Conservation (phyloP, 78 protist species). For the Planoprotostelium fungivorum region DNA sequence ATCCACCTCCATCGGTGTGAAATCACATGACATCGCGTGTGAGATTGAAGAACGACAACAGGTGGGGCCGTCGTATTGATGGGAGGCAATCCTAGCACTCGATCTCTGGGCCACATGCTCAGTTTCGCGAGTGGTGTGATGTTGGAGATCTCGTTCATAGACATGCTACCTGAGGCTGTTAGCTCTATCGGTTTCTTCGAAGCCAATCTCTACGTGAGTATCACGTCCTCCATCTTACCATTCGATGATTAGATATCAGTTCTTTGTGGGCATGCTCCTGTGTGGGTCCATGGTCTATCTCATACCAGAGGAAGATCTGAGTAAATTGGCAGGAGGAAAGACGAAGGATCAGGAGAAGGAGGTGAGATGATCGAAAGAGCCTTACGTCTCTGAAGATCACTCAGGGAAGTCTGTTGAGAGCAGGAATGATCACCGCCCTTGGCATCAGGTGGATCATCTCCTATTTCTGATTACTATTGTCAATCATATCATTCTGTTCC, state of each 20-base stretch:
- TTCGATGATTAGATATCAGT: slow-evolving; percentile 22
- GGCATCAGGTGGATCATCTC: slow-evolving; percentile 28
- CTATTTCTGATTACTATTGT: background rate
- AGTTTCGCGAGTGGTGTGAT: slow-evolving; percentile 71
- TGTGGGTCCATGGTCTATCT: slow-evolving; percentile 32
- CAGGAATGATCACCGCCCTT: slow-evolving; percentile 55
- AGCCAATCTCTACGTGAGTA: slow-evolving; percentile 45
- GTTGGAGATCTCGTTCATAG: slow-evolving; percentile 66
- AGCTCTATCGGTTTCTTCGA: slow-evolving; percentile 48
- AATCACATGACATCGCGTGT: too few species aligned
- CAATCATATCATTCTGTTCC: background rate
- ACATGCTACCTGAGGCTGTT: slow-evolving; percentile 56
- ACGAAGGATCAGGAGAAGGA: background rate
- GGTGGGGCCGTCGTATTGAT: background rate
- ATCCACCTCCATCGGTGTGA: background rate
- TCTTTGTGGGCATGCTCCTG: slow-evolving; percentile 46
- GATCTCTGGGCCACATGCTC: slow-evolving; percentile 50
- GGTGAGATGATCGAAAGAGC: background rate
- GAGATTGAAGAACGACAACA: background rate
- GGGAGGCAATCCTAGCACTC: background rate
- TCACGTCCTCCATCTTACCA: background rate
- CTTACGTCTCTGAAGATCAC: slow-evolving; percentile 17
- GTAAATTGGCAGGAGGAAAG: background rate
- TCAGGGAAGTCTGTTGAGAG: slow-evolving; percentile 18
- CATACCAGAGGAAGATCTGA: slow-evolving; percentile 38